A percentile compares a stretch with the other conserved stretches of the same genome.
Conservation (phyloP, 768 basidiomycete genomes). For the Holtermannia corniformis region DNA sequence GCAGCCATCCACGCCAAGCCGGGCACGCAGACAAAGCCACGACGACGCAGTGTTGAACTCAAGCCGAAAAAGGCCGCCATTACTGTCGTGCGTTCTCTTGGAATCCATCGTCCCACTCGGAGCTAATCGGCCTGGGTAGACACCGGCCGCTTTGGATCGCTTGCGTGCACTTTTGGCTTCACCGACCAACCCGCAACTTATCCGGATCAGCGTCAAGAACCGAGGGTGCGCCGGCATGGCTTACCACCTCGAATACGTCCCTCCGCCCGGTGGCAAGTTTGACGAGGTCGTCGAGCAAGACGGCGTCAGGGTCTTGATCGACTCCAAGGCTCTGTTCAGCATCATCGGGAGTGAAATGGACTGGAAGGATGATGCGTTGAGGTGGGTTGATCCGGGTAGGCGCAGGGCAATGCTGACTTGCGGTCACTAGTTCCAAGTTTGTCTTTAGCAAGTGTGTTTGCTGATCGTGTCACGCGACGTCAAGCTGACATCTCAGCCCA, state of each 20-base stretch:
- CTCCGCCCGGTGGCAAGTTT: slow-evolving; percentile 61
- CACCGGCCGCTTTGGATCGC: slow-evolving; percentile 63
- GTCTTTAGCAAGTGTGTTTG: slow-evolving; percentile 19
- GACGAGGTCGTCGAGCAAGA: slow-evolving; percentile 97
- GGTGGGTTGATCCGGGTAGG: slow-evolving; percentile 46
- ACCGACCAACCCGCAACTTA: slow-evolving; percentile 71
- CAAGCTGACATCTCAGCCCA: slow-evolving; percentile 73
- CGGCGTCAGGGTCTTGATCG: slow-evolving; percentile 84
- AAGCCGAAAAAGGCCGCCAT: slow-evolving; percentile 42
- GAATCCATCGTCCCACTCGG: not conserved
- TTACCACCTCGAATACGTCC: slow-evolving; percentile 89
- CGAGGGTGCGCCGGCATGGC: slow-evolving; percentile 89
- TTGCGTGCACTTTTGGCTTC: slow-evolving; percentile 59
- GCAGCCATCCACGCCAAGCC: slow-evolving; percentile 7
- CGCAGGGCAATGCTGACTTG: not conserved
- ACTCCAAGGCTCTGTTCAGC: slow-evolving; percentile 91
- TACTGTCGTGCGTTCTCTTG: slow-evolving; percentile 34
- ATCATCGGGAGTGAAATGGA: slow-evolving; percentile 99
- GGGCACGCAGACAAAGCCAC: not conserved
- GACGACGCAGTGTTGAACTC: slow-evolving; percentile 11
- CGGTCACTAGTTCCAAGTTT: slow-evolving; percentile 15
- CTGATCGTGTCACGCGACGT: slow-evolving; percentile 21
- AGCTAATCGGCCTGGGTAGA: slow-evolving; percentile 46
- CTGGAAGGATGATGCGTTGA: slow-evolving; percentile 87
- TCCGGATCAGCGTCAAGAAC: slow-evolving; percentile 90